Evolutionary conservation across 2,329 filamentous ascomycete species (phyloP), one percentile per base, ranked within the genome.

Genomic region (Beauveria medogensis): DNA sequence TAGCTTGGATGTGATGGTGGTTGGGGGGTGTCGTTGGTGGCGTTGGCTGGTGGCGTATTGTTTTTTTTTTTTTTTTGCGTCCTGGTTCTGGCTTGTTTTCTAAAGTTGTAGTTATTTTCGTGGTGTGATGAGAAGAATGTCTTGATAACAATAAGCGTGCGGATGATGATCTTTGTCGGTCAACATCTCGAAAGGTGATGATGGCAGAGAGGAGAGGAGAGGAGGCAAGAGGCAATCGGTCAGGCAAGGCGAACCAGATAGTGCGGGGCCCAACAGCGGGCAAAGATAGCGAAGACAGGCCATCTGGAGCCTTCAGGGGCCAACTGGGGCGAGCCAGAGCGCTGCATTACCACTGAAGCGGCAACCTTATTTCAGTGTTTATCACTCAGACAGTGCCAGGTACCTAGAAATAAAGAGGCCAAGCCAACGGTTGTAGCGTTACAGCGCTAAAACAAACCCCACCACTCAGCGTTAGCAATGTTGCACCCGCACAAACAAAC

Each of bases 161-260:
- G 5, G 22, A 16, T 18, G 46, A 58, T 58, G 34, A 28, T 58
- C 18, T n/a, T 14, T 43, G 46, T 37, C 18, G 12, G 34, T n/a
- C n/a, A 22, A 26, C 10, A 16, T 50, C 10, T 16, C 18, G 26
- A 3, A 14, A 3, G 30, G 2, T 20, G 52, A 54, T 10, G 46
- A 41, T 30, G 55, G 30, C 16, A 20, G 37, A 43, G 47, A 22
- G 47, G 55, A 12, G 44, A 53, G 34, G 18, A 26, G 34, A 24
- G 30, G 14, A 18, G 8, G 20, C 28, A 34, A 2, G 26, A 22
- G 16, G 43, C 7, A 26, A 43, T 22, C 22, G 7, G 55, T 28
- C 46, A 58, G 46, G 55, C 34, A 22, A 58, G 55, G 55, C 55
- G 55, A 51, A 46, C n/a, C 30, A 34, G 30, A 34, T 34, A n/a